A percentile compares a stretch with the other conserved stretches of the same genome.
phyloP scores from a whole-genome alignment of 305 asterid genomes.

The Caryopteris hybrid region DNA sequence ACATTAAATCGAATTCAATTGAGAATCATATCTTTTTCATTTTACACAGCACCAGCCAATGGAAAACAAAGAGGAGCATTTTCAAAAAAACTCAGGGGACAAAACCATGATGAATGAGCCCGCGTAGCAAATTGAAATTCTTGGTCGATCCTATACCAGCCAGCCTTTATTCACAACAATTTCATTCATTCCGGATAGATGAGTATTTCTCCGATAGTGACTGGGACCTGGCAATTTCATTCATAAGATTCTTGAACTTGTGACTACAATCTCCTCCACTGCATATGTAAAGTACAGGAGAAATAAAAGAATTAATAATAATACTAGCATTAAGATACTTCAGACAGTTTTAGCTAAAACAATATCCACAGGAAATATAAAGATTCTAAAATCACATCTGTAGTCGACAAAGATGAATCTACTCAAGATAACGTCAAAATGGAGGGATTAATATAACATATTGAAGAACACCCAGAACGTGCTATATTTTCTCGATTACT shows the following conservation, averaged over 20 bases:
- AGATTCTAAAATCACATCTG: not conserved
- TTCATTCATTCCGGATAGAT: slow-evolving; percentile 84
- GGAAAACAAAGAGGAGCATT: not conserved
- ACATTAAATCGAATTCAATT: not conserved
- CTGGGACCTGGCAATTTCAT: slow-evolving; percentile 59
- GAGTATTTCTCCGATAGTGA: slow-evolving; percentile 75
- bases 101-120: slow-evolving; percentile 9
- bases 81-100: not conserved
- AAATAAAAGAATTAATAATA: not conserved
- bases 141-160: slow-evolving; percentile 11
- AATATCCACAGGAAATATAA: not conserved
- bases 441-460: no score
- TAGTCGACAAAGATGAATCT: not conserved
- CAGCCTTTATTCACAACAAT: not conserved
- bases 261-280: slow-evolving; percentile 97
- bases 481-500: not conserved
- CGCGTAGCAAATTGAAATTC: not conserved
- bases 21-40: slow-evolving; percentile 7
- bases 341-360: not conserved
- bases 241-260: slow-evolving; percentile 92
- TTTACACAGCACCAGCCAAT: slow-evolving; percentile 21
- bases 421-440: not conserved
- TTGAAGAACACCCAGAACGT: not conserved
- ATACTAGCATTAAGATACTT: not conserved
- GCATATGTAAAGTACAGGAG: slow-evolving; percentile 22